Evolutionary conservation across 1,284 basidiomycete species (phyloP).

Genomic region (Rhodotorula sp.): DNA sequence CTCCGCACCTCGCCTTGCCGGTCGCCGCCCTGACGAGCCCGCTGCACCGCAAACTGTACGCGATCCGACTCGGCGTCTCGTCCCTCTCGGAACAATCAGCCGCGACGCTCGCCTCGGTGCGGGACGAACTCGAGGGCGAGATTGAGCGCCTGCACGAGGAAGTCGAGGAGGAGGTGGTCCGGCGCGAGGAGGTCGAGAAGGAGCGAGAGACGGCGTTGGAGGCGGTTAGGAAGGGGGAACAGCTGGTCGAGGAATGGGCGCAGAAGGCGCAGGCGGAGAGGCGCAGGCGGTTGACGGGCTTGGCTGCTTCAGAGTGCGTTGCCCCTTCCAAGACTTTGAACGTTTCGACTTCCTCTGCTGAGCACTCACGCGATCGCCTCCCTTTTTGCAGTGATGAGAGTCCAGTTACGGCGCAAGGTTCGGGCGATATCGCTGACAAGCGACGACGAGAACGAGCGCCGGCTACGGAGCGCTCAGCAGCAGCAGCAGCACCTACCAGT

Average conservation of each 20-base stretch:
- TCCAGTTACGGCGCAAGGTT: no score
- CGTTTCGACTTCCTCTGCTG: neutral
- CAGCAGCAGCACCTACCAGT: neutral
- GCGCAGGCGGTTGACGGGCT: neutral
- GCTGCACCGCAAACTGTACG: slow-evolving; percentile 29
- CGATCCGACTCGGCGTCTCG: slow-evolving; percentile 25
- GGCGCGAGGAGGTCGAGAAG: neutral
- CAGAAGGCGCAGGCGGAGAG: neutral
- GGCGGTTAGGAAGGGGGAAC: slow-evolving; percentile 7
- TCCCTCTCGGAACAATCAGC: slow-evolving; percentile 8
- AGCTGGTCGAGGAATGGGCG: slow-evolving; percentile 25
- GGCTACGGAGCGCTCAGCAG: neutral
- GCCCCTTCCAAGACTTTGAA: neutral
- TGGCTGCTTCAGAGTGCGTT: slow-evolving; percentile 7
- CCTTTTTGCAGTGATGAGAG: no score
- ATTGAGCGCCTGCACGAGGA: slow-evolving; percentile 8
- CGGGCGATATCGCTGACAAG: neutral
- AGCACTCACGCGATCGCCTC: neutral
- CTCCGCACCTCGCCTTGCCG: slow-evolving; percentile 27
- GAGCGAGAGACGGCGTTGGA: slow-evolving; percentile 8
- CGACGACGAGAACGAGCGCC: neutral
- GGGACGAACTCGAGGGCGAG: slow-evolving; percentile 16
- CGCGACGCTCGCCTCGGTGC: neutral
- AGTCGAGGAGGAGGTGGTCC: slow-evolving; percentile 11
- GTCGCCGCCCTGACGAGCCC: slow-evolving; percentile 9